These are phyloP conservation scores for Mycena olivaceomarginata DNA, from an alignment of 768 basidiomycete species.

Conservation along the genomic window DNA sequence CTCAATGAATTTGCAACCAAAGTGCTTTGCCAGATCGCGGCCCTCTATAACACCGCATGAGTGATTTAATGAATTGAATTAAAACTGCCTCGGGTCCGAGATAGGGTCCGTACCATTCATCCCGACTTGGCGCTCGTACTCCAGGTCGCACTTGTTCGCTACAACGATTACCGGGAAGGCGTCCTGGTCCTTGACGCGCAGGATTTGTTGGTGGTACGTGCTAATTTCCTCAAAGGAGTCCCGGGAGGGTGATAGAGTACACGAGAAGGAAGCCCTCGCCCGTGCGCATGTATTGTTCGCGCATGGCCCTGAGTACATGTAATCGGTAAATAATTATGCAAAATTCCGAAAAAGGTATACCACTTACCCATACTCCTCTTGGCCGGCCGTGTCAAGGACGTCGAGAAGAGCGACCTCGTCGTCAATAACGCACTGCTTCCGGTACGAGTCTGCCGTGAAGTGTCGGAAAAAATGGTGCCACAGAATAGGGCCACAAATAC, in stretches of 20 bases:
- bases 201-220: conserved; percentile 96
- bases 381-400: conserved; percentile 97
- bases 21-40: conserved; percentile 95
- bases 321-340: background rate
- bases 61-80: background rate
- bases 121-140: conserved; percentile 96
- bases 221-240: conserved; percentile 98
- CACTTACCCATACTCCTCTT: conserved; percentile 97
- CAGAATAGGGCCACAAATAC: conserved; percentile 58
- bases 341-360: background rate
- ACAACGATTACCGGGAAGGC: conserved; percentile 96
- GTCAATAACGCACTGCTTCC: conserved; percentile 98
- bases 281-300: conserved; percentile 99
- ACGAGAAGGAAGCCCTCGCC: conserved; percentile 99
- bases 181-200: conserved; percentile 97
- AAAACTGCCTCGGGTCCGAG: background rate
- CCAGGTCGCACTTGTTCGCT: conserved; percentile 97
- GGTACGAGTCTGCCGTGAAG: conserved; percentile 88
- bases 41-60: conserved; percentile 82
- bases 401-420: conserved; percentile 98
- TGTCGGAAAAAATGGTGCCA: background rate
- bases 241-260: conserved; percentile 95
- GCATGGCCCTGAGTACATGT: conserved; percentile 86
- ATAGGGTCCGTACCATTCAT: conserved; percentile 81
- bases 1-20: conserved; percentile 95